A percentile compares a stretch with the other conserved stretches of the same genome.
Evolutionary conservation across 495 filamentous ascomycete species (phyloP).

Genomic region (Talaromyces liani): DNA sequence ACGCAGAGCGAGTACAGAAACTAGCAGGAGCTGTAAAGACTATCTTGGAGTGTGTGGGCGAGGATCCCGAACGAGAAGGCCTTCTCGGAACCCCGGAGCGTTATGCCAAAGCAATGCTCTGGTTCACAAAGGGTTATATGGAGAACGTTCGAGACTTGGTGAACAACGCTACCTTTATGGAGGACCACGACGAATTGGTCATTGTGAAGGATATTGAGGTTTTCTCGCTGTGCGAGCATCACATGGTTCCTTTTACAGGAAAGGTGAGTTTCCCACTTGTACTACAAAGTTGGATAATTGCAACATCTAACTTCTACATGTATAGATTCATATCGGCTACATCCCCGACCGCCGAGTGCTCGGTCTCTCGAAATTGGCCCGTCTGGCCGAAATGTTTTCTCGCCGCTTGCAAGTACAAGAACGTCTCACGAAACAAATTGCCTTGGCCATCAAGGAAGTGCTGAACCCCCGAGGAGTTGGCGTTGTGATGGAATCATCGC

Average conservation of each 20-base stretch:
- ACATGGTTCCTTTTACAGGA: slow-evolving; percentile 92
- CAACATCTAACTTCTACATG: neutral
- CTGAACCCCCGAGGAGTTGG: slow-evolving; percentile 86
- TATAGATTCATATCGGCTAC: slow-evolving; percentile 95
- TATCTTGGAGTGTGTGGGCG: slow-evolving; percentile 90
- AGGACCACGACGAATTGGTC: slow-evolving; percentile 93
- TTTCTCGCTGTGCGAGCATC: slow-evolving; percentile 93
- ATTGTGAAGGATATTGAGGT: slow-evolving; percentile 98
- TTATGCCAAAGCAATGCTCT: slow-evolving; percentile 95
- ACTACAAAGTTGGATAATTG: neutral
- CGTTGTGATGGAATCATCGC: slow-evolving; percentile 94
- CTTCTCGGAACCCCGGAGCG: slow-evolving; percentile 78
- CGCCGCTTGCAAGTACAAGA: slow-evolving; percentile 92
- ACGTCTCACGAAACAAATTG: slow-evolving; percentile 90
- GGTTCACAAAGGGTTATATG: slow-evolving; percentile 98
- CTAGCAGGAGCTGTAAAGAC: slow-evolving; percentile 81
- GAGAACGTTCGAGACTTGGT: slow-evolving; percentile 91
- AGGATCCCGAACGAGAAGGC: slow-evolving; percentile 89
- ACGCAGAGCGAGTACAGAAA: slow-evolving; percentile 61
- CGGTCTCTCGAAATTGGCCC: slow-evolving; percentile 89
- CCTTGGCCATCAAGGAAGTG: slow-evolving; percentile 85
- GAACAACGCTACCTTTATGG: slow-evolving; percentile 92
- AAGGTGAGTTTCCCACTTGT: slow-evolving; percentile 52
- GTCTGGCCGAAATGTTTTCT: slow-evolving; percentile 96
- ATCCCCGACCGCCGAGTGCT: slow-evolving; percentile 82